Percentiles rank a stretch among this genome's conserved stretches.
These are phyloP conservation scores for Cordyceps tenuipes DNA, from an alignment of 2,329 filamentous ascomycete species.

Conservation along the genomic window DNA sequence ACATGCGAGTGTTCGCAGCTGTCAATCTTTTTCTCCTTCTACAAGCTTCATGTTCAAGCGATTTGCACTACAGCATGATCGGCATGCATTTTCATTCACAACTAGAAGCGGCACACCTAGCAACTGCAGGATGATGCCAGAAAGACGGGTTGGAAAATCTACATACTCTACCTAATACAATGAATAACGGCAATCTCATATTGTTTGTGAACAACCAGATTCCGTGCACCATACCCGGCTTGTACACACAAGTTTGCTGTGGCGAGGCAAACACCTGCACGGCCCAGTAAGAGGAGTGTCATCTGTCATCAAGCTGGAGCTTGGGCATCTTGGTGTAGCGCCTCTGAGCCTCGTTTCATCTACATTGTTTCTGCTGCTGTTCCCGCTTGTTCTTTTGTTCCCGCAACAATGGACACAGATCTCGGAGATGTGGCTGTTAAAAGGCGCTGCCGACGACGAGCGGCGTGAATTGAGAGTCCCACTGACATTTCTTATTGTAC, in stretches of 20 bases:
- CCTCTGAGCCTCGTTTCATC: no score
- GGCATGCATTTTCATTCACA: neutral
- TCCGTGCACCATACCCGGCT: neutral
- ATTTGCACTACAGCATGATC: neutral
- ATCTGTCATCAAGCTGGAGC: neutral
- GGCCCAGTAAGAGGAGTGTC: neutral
- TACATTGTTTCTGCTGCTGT: no score
- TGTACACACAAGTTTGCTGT: conserved; percentile 1
- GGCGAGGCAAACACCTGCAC: neutral
- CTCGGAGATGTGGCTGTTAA: no score
- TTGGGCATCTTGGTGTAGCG: no score
- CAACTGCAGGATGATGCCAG: neutral
- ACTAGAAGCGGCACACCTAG: neutral
- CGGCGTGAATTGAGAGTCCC: no score
- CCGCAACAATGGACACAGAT: no score
- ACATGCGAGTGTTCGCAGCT: neutral
- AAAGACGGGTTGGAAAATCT: neutral
- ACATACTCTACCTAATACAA: neutral
- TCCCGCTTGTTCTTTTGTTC: no score
- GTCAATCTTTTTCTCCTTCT: neutral
- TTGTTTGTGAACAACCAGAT: neutral
- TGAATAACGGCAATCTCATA: neutral
- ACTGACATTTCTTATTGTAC: no score
- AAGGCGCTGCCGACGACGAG: no score
- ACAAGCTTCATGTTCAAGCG: neutral